phyloP scores from a whole-genome alignment of 352 stramenopile genomes.

The Pythium vanterpoolii region DNA sequence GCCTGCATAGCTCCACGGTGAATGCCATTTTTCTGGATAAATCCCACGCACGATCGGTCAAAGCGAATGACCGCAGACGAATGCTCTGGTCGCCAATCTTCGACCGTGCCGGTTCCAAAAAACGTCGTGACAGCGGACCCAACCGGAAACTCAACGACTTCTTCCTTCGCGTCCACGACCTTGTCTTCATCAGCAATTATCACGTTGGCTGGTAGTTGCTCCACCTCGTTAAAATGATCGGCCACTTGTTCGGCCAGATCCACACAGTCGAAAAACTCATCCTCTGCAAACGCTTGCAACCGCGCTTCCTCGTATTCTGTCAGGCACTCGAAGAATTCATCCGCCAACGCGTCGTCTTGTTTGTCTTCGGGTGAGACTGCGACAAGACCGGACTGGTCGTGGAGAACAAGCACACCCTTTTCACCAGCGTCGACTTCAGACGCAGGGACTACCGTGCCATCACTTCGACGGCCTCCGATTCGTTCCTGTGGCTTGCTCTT shows the following conservation, averaged over 20 bases:
- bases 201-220: not conserved
- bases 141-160: conserved; percentile 40
- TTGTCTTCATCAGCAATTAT: conserved; percentile 16
- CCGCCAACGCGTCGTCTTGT: conserved; percentile 56
- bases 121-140: conserved; percentile 58
- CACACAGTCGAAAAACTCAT: conserved; percentile 85
- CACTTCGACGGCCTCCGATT: not conserved
- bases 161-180: conserved; percentile 9
- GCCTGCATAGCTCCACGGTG: conserved; percentile 49
- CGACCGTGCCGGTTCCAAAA: conserved; percentile 61
- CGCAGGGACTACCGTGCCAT: not conserved
- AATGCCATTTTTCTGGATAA: conserved; percentile 66
- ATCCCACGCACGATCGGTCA: conserved; percentile 32
- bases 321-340: conserved; percentile 84
- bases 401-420: not conserved
- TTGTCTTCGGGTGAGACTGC: not conserved
- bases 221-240: conserved; percentile 29
- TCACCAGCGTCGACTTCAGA: not conserved
- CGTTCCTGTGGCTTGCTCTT: not conserved
- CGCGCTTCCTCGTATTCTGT: conserved; percentile 50
- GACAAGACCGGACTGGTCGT: not conserved
- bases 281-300: conserved; percentile 68
- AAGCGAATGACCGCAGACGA: conserved; percentile 44
- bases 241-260: conserved; percentile 60
- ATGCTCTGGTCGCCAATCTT: conserved; percentile 36